Percentiles rank a stretch among this genome's conserved stretches.
Conservation (phyloP, 257 asterid species). For the Penstemon eatonii region DNA sequence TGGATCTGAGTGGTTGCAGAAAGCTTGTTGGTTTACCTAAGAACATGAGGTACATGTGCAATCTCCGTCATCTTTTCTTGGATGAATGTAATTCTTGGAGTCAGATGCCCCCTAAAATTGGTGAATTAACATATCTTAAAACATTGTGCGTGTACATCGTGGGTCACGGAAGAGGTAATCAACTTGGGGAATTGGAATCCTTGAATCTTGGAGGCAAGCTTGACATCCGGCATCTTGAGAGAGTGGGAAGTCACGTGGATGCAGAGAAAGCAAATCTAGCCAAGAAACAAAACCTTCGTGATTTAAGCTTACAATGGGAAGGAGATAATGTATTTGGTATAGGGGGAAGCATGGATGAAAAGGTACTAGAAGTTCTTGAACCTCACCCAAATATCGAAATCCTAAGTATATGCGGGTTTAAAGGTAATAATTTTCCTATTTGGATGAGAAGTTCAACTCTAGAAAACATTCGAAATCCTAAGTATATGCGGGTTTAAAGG, state of each 20-base stretch:
- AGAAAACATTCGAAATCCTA: constrained; percentile 12
- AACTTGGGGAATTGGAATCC: constrained; percentile 28
- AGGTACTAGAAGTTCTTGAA: constrained; percentile 29
- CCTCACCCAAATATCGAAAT: constrained; percentile 20
- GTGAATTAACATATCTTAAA: constrained; percentile 29
- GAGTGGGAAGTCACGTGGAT: constrained; percentile 4
- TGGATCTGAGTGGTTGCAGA: constrained; percentile 13
- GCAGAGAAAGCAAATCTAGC: constrained; percentile 14
- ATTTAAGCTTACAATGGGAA: constrained; percentile 21
- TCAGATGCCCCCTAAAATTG: constrained; percentile 29
- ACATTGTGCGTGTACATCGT: constrained; percentile 32
- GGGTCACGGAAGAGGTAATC: constrained; percentile 24
- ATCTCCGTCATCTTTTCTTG: constrained; percentile 34
- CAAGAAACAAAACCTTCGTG: constrained; percentile 25
- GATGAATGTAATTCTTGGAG: constrained; percentile 20
- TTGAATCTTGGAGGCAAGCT: constrained; percentile 27
- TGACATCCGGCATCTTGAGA: constrained; percentile 17
- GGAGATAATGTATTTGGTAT: not conserved
- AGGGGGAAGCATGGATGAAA: constrained; percentile 11
- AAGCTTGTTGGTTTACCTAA: constrained; percentile 27
- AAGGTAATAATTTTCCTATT: constrained; percentile 9
- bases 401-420: constrained; percentile 5
- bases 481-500: constrained; percentile 13
- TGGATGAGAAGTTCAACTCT: constrained; percentile 29
- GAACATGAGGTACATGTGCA: constrained; percentile 22